Percentiles rank a stretch among this genome's conserved stretches.
Evolutionary conservation across 495 filamentous ascomycete species (phyloP).

Genomic region (Xylona heveae): DNA sequence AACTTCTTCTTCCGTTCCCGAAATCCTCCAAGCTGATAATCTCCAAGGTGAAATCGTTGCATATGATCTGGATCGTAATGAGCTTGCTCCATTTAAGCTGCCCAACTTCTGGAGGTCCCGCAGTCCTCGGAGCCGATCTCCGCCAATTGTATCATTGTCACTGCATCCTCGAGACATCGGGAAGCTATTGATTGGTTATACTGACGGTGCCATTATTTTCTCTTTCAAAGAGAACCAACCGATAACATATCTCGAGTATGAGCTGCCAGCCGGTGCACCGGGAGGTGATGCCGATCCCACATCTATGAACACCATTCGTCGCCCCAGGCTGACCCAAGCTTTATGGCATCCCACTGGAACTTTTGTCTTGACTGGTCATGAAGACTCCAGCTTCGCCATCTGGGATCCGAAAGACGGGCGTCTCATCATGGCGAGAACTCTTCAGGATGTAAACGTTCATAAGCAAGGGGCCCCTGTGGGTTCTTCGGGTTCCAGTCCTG

Average conservation of each 20-base stretch:
- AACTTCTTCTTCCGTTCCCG: background rate
- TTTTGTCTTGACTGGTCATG: conserved; percentile 70
- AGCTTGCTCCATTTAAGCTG: conserved; percentile 52
- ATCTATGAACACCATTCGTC: conserved; percentile 27
- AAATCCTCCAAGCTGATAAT: conserved; percentile 8
- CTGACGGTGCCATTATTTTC: conserved; percentile 68
- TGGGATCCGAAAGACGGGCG: conserved; percentile 92
- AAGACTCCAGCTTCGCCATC: conserved; percentile 73
- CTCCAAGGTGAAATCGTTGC: conserved; percentile 50
- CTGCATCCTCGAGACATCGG: conserved; percentile 87
- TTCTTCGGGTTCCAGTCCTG: conserved; percentile 17
- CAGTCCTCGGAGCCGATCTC: conserved; percentile 30
- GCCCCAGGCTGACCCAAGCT: conserved; percentile 53
- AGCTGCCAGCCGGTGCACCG: conserved; percentile 59
- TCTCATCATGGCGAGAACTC: conserved; percentile 59
- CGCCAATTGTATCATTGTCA: conserved; percentile 49
- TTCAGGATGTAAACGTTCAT: conserved; percentile 51
- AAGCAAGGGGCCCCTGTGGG: conserved; percentile 22
- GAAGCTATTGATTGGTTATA: conserved; percentile 73
- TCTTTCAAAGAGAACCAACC: conserved; percentile 76
- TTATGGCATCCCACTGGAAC: conserved; percentile 92
- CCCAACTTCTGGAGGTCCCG: conserved; percentile 65
- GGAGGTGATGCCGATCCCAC: conserved; percentile 53
- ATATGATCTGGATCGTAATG: conserved; percentile 73
- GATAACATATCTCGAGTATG: conserved; percentile 62